Evolutionary conservation across 2,329 filamentous ascomycete genomes (phyloP).

Genomic region (Aspergillus ibericus): DNA sequence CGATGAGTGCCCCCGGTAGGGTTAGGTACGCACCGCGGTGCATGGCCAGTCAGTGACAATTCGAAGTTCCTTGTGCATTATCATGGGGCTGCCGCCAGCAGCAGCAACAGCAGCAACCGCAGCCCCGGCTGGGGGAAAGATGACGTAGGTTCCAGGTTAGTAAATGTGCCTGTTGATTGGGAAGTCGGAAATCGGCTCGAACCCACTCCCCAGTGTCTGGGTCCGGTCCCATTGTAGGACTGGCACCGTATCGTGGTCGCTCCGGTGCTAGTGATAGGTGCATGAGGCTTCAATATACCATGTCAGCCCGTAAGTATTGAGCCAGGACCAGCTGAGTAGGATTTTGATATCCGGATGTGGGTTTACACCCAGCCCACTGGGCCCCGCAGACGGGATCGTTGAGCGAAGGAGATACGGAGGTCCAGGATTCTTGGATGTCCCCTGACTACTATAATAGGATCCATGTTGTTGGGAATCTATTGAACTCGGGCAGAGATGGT

Average conservation of each 20-base stretch:
- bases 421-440: background rate
- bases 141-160: constrained; percentile 1
- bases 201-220: background rate
- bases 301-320: background rate
- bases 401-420: background rate
- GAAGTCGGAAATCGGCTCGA: constrained; percentile 1
- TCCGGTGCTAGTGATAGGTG: background rate
- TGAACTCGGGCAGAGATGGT: background rate
- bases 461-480: background rate
- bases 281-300: background rate
- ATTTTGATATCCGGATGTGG: too few species aligned
- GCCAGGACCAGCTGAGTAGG: too few species aligned
- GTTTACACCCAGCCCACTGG: background rate
- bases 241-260: constrained; percentile 1
- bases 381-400: background rate
- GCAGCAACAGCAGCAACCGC: too few species aligned
- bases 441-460: background rate
- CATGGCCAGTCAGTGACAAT: background rate
- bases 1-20: background rate
- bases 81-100: background rate
- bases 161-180: background rate
- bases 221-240: background rate
- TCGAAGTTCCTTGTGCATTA: background rate
- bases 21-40: background rate
- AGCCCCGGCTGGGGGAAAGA: background rate